phyloP scores from a whole-genome alignment of 108 stramenopile species.

The Fistulifera pelliculosa region DNA sequence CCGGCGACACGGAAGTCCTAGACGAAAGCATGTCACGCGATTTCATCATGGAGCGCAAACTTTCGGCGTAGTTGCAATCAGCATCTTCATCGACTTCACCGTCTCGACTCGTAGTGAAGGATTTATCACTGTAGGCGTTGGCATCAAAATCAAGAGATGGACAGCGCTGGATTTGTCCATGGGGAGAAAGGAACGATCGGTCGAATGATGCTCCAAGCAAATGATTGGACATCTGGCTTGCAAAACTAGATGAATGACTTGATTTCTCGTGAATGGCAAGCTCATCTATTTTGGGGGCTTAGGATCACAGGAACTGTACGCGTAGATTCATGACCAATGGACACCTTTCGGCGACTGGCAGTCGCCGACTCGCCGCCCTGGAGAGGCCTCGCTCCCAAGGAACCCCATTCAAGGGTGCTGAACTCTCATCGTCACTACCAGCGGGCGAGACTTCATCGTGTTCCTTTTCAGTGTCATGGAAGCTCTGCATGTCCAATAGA shows the following conservation, averaged over 20 bases:
- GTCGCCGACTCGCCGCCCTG: not conserved
- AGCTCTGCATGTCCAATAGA: conserved; percentile 18
- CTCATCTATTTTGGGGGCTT: no score
- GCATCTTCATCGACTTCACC: not conserved
- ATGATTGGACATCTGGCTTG: conserved; percentile 24
- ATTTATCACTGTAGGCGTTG: no score
- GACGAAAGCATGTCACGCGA: not conserved
- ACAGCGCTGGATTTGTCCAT: conserved; percentile 33
- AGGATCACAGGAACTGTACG: not conserved
- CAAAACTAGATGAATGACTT: conserved; percentile 30
- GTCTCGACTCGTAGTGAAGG: no score
- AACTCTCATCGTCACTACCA: not conserved
- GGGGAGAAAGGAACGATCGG: conserved; percentile 10
- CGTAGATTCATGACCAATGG: conserved; percentile 1
- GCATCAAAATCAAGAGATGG: conserved; percentile 23
- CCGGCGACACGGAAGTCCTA: not conserved
- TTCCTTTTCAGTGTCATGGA: conserved; percentile 7
- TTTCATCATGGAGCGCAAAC: not conserved
- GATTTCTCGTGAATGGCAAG: not conserved
- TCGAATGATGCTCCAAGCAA: conserved; percentile 32
- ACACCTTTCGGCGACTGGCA: not conserved
- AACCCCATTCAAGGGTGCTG: conserved; percentile 18
- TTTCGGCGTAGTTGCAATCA: not conserved
- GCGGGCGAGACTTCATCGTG: not conserved
- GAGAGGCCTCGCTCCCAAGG: not conserved